Conservation (phyloP, 352 stramenopile genomes). For the Thraustochytrium striatum region DNA sequence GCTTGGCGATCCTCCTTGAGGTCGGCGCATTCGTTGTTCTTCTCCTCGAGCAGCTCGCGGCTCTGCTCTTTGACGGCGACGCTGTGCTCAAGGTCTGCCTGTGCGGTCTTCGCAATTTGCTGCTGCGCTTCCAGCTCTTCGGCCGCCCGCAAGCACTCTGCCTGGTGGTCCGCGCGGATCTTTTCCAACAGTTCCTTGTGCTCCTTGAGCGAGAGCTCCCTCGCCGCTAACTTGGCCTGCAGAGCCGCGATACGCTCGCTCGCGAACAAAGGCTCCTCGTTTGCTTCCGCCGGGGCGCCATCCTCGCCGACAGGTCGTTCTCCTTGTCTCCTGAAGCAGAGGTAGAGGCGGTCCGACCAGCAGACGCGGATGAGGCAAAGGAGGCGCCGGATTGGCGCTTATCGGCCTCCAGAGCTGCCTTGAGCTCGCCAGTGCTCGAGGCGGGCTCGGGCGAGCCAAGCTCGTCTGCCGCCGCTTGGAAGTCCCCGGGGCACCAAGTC, state of each 20-base stretch:
- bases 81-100: background rate
- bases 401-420: background rate
- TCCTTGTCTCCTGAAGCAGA: too few species aligned
- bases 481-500: constrained; percentile 40
- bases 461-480: background rate
- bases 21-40: background rate
- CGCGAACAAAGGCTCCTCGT: background rate
- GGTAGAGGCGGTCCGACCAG: too few species aligned
- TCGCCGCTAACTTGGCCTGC: constrained; percentile 9
- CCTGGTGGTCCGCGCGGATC: background rate
- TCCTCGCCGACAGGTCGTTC: too few species aligned
- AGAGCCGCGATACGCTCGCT: constrained; percentile 28
- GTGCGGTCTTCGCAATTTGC: background rate
- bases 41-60: constrained; percentile 33
- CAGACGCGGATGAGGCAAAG: too few species aligned
- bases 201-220: too few species aligned
- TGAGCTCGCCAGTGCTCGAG: background rate
- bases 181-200: background rate
- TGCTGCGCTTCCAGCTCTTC: background rate
- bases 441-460: background rate
- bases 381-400: background rate
- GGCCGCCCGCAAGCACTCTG: background rate
- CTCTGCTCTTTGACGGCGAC: constrained; percentile 17
- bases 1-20: constrained; percentile 25
- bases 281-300: too few species aligned